Evolutionary conservation across 1,139 yeast genomes (phyloP).

Genomic region (Saccharomyces uvarum): DNA sequence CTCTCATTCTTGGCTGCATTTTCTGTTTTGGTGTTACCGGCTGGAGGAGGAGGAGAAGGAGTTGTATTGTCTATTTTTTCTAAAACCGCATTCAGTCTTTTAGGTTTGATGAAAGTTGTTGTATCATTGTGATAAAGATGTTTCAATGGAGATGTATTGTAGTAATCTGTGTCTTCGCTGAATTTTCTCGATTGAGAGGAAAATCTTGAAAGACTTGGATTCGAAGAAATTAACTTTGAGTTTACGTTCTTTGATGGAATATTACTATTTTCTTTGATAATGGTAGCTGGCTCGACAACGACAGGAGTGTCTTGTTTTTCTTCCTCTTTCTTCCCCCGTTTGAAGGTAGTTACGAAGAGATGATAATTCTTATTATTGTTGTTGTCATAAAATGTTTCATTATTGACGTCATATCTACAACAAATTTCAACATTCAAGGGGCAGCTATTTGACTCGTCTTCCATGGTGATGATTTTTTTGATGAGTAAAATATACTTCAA

Average conservation of each 20-base stretch:
- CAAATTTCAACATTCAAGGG: slow-evolving; percentile 22
- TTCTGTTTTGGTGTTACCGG: not conserved
- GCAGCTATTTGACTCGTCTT: slow-evolving; percentile 6
- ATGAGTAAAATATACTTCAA: slow-evolving; percentile 27
- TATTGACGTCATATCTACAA: slow-evolving; percentile 30
- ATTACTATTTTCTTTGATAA: not conserved
- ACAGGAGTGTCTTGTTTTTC: not conserved
- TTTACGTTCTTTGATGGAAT: not conserved
- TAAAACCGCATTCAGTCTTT: slow-evolving; percentile 16
- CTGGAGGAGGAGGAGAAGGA: not conserved
- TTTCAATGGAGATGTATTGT: slow-evolving; percentile 27
- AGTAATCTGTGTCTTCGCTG: slow-evolving; percentile 27
- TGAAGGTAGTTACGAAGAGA: slow-evolving; percentile 2
- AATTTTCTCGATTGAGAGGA: slow-evolving; percentile 17
- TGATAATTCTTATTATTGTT: slow-evolving; percentile 29
- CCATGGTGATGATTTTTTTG: not conserved
- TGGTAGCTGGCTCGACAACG: slow-evolving; percentile 2
- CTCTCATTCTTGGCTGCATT: not conserved
- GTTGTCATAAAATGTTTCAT: slow-evolving; percentile 30
- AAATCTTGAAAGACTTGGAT: not conserved
- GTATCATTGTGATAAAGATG: slow-evolving; percentile 23
- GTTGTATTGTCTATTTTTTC: slow-evolving; percentile 2
- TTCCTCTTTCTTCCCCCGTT: slow-evolving; percentile 1
- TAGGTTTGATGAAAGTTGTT: slow-evolving; percentile 15
- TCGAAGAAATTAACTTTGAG: not conserved